Evolutionary conservation across 2,329 filamentous ascomycete species (phyloP).

Genomic region (Cladosporium cucumerinum): DNA sequence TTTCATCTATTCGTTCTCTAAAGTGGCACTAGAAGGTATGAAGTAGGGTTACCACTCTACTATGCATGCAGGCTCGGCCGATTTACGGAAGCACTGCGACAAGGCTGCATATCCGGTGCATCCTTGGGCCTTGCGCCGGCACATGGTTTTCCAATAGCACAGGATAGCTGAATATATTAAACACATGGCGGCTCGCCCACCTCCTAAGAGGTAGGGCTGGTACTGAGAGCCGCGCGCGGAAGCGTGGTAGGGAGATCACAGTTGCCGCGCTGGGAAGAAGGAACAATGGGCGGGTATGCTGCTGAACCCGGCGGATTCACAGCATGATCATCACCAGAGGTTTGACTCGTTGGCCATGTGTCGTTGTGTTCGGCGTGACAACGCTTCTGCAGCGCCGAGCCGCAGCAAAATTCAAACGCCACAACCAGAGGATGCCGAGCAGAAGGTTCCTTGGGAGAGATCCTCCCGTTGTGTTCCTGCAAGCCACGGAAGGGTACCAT

Average conservation of each 20-base stretch:
- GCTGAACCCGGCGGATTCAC: neutral
- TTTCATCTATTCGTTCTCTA: neutral
- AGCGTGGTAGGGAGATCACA: neutral
- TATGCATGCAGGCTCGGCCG: slow-evolving; percentile 1
- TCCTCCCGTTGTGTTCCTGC: neutral
- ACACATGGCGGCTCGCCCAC: neutral
- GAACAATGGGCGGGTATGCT: neutral
- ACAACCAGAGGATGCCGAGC: neutral
- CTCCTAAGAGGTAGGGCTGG: neutral
- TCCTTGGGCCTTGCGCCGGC: neutral
- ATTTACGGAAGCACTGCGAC: neutral
- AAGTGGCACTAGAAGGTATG: neutral
- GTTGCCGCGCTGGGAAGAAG: neutral
- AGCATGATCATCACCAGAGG: neutral
- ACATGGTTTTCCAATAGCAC: neutral
- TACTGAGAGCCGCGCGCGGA: neutral
- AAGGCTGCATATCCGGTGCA: neutral
- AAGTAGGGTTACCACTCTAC: neutral
- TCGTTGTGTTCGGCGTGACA: neutral
- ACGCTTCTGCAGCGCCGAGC: neutral
- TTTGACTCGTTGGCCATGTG: neutral
- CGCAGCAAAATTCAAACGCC: neutral
- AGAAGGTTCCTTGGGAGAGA: neutral
- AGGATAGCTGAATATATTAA: neutral
- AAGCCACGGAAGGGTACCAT: neutral